phyloP scores from a whole-genome alignment of 345 rosid species.

The Clarkia xantiana region DNA sequence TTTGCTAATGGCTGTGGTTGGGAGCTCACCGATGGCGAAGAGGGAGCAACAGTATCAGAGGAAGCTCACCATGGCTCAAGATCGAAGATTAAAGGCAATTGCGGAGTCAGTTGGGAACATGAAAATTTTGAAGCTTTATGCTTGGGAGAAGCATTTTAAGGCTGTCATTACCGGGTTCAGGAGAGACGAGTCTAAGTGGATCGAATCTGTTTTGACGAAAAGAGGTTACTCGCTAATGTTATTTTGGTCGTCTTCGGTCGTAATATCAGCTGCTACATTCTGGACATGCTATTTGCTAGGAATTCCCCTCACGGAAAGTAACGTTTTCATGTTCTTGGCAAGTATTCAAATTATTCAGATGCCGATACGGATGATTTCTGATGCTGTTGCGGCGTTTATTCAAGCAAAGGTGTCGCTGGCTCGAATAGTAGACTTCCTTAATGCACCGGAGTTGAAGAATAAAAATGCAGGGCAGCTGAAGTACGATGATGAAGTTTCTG shows the following conservation, averaged over 20 bases:
- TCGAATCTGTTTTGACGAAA: constrained; percentile 12
- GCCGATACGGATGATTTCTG: constrained; percentile 36
- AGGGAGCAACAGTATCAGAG: constrained; percentile 24
- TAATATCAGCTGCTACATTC: constrained; percentile 28
- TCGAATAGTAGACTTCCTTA: constrained; percentile 29
- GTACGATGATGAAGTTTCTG: constrained; percentile 7
- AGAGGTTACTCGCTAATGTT: constrained; percentile 21
- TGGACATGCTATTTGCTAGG: constrained; percentile 33
- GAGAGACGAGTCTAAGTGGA: constrained; percentile 26
- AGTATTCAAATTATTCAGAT: constrained; percentile 33
- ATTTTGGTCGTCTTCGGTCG: constrained; percentile 30
- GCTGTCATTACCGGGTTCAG: constrained; percentile 21
- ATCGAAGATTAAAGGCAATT: constrained; percentile 23
- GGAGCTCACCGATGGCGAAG: constrained; percentile 25
- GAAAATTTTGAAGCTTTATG: constrained; percentile 44
- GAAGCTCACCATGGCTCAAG: constrained; percentile 28
- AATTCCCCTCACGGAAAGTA: constrained; percentile 25
- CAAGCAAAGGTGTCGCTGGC: constrained; percentile 36
- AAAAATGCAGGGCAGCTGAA: constrained; percentile 10
- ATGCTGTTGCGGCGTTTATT: constrained; percentile 23
- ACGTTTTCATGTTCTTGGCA: constrained; percentile 38
- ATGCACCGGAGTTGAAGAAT: constrained; percentile 25
- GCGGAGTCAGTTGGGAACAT: constrained; percentile 32
- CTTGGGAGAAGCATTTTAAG: constrained; percentile 47
- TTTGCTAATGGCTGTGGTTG: constrained; percentile 14